Percentiles rank a stretch among this genome's conserved stretches.
Conservation (phyloP, 1,139 yeast species). For the Debaryomyces subglobosus region DNA sequence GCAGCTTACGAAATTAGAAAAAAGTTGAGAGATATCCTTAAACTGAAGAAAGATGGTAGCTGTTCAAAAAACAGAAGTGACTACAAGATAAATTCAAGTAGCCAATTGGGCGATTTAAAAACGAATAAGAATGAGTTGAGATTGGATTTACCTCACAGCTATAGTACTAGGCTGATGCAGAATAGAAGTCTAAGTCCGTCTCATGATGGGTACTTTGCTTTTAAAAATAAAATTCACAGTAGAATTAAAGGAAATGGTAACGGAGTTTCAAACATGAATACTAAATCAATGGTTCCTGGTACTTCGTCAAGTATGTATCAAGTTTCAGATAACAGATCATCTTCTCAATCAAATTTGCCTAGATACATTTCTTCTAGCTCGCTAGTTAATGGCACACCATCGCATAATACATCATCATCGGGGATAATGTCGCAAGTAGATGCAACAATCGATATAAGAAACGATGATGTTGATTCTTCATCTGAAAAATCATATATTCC, state of each 20-base stretch:
- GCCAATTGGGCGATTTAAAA: not conserved
- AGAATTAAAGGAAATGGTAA: conserved; percentile 9
- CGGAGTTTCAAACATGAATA: conserved; percentile 2
- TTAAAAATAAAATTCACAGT: conserved; percentile 13
- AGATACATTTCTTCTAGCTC: conserved; percentile 13
- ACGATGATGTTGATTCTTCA: not conserved
- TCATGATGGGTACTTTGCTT: conserved; percentile 5
- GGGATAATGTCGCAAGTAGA: conserved; percentile 5
- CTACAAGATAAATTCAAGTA: not conserved
- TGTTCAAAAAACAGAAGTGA: not conserved
- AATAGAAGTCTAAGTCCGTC: conserved; percentile 17
- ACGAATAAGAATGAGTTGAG: conserved; percentile 2
- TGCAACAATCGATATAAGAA: conserved; percentile 2
- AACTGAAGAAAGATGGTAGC: conserved; percentile 10
- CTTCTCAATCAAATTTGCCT: conserved; percentile 9
- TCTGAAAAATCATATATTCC: conserved; percentile 1
- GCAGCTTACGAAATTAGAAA: conserved; percentile 52
- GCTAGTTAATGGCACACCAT: conserved; percentile 8
- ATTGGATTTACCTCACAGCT: conserved; percentile 8
- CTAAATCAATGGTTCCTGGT: no score
- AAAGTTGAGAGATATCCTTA: conserved; percentile 19
- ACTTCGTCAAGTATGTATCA: conserved; percentile 1
- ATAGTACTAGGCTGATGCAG: conserved; percentile 10
- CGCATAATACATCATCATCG: conserved; percentile 1
- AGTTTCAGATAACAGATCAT: not conserved